Evolutionary conservation across 495 filamentous ascomycete genomes (phyloP).

Genomic region (Aspergillus campestris): DNA sequence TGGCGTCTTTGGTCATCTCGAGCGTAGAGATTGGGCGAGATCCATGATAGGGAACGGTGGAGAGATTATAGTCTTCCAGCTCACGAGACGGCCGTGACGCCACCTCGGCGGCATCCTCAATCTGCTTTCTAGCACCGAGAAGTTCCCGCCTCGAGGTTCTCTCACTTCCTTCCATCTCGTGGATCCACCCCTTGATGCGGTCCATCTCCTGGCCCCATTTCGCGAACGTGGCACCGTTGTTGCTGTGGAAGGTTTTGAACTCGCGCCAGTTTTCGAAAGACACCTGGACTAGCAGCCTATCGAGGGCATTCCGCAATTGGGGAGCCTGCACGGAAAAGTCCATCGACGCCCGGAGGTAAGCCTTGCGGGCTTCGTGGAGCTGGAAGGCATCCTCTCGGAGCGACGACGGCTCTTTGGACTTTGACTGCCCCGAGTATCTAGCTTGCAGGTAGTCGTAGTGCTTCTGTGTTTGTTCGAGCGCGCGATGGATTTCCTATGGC

Average conservation of each 20-base stretch:
- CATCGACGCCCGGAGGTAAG: conserved; percentile 84
- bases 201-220: conserved; percentile 75
- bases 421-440: conserved; percentile 74
- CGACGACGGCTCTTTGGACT: conserved; percentile 85
- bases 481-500: conserved; percentile 61
- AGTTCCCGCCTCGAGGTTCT: conserved; percentile 71
- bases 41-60: conserved; percentile 77
- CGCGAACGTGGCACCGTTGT: conserved; percentile 45
- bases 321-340: conserved; percentile 87
- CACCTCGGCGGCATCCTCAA: conserved; percentile 70
- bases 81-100: conserved; percentile 74
- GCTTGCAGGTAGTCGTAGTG: conserved; percentile 70
- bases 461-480: conserved; percentile 73
- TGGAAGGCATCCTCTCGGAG: conserved; percentile 93
- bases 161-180: conserved; percentile 83
- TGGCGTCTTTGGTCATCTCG: conserved; percentile 30
- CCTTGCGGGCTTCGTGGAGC: conserved; percentile 86
- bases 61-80: conserved; percentile 83
- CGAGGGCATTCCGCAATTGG: conserved; percentile 68
- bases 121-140: conserved; percentile 65
- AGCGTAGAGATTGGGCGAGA: conserved; percentile 56
- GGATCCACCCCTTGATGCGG: conserved; percentile 81
- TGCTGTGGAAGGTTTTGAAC: conserved; percentile 58
- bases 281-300: conserved; percentile 74
- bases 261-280: conserved; percentile 83